Evolutionary conservation across 495 filamentous ascomycete species (phyloP).

Genomic region (Podospora fimiseda): DNA sequence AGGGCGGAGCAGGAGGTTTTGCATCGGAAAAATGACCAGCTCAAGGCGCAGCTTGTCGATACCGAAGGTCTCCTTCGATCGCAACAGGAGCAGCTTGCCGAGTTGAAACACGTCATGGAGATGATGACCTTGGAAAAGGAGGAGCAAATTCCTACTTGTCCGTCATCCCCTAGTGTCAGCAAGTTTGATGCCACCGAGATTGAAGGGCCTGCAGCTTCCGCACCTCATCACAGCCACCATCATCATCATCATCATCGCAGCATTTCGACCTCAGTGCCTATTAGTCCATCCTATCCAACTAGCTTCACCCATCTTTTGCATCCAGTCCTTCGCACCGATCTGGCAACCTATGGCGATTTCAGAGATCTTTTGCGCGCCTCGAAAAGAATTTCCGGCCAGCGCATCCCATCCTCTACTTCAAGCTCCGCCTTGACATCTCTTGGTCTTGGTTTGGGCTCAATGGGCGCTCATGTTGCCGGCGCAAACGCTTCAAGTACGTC

Average conservation of each 20-base stretch:
- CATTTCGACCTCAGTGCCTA: constrained; percentile 47
- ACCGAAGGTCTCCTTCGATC: constrained; percentile 79
- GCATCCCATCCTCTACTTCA: constrained; percentile 10
- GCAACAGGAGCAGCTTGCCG: constrained; percentile 86
- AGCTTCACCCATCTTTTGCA: constrained; percentile 77
- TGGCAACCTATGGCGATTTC: constrained; percentile 79
- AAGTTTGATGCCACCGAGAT: constrained; percentile 39
- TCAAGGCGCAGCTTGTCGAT: constrained; percentile 41
- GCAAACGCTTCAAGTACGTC: constrained; percentile 37
- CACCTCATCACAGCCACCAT: constrained; percentile 28
- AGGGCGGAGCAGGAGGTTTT: constrained; percentile 29
- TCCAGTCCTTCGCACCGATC: constrained; percentile 74
- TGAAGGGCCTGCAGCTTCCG: constrained; percentile 36
- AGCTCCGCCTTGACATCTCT: constrained; percentile 32
- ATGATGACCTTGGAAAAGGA: constrained; percentile 70
- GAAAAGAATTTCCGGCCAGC: constrained; percentile 44
- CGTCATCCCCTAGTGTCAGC: constrained; percentile 54
- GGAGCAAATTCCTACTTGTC: constrained; percentile 57
- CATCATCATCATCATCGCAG: neutral
- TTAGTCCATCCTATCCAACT: constrained; percentile 73
- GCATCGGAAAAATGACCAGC: constrained; percentile 39
- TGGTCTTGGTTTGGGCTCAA: constrained; percentile 43
- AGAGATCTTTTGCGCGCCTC: constrained; percentile 65
- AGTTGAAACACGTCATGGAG: constrained; percentile 89
- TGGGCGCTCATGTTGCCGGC: constrained; percentile 24